Conservation (phyloP, 2,329 filamentous ascomycete species). For the Cladorrhinum sp. region DNA sequence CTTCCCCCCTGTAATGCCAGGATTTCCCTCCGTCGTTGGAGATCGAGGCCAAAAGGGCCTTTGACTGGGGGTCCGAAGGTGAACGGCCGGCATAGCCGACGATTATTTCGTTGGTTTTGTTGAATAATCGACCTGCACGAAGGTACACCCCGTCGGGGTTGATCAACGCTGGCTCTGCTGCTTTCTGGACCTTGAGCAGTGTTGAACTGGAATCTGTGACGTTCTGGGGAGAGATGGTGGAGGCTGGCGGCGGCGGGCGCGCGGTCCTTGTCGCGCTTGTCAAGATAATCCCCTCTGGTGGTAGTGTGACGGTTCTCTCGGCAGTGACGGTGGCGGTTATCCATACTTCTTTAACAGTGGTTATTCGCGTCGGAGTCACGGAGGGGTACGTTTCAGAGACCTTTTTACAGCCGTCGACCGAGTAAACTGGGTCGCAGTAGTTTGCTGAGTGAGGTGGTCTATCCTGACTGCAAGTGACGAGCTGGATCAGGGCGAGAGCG, state of each 20-base stretch:
- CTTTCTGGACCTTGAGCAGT: too few relatives aligned
- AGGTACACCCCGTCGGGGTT: slow-evolving; percentile 31
- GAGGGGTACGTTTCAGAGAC: too few relatives aligned
- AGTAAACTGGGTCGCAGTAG: background rate
- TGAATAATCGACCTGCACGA: slow-evolving; percentile 26
- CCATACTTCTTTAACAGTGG: too few relatives aligned
- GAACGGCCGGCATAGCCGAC: slow-evolving; percentile 30
- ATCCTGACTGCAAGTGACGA: background rate
- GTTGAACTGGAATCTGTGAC: too few relatives aligned
- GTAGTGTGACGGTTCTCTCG: too few relatives aligned
- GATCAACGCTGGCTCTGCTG: slow-evolving; percentile 27
- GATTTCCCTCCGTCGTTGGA: slow-evolving; percentile 31
- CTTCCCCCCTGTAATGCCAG: slow-evolving; percentile 25
- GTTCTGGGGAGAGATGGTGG: too few relatives aligned
- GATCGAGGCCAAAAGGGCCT: slow-evolving; percentile 25
- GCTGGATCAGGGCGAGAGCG: background rate
- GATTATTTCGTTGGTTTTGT: slow-evolving; percentile 27
- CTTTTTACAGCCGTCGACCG: background rate
- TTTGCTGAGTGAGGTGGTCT: background rate
- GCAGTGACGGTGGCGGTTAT: too few relatives aligned
- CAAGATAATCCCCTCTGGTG: too few relatives aligned
- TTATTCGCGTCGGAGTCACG: too few relatives aligned
- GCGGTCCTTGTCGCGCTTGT: too few relatives aligned
- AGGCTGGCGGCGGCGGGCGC: too few relatives aligned
- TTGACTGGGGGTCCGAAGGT: slow-evolving; percentile 23